Conservation (phyloP, 805 yeast species). For the Hanseniaspora hatyaiensis region DNA sequence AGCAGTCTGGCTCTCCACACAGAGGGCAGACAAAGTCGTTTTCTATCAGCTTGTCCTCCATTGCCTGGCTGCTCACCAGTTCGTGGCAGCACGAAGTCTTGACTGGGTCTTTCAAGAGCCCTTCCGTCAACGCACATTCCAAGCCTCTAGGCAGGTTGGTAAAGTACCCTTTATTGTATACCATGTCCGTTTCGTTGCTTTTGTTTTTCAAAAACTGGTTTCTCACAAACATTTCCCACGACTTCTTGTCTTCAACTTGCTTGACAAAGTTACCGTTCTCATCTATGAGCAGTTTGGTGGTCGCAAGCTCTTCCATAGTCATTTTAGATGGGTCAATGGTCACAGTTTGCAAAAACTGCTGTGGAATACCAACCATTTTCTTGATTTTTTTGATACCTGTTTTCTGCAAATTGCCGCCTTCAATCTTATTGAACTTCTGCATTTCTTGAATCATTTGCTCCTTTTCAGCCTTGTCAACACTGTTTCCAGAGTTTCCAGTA, state of each 20-base stretch:
- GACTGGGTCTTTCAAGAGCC: constrained; percentile 59
- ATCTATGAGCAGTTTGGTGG: constrained; percentile 62
- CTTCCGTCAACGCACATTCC: constrained; percentile 59
- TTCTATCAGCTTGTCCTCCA: constrained; percentile 59
- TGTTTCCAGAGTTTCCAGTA: constrained; percentile 49
- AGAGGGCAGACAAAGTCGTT: constrained; percentile 85
- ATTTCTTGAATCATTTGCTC: constrained; percentile 74
- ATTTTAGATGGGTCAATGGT: constrained; percentile 39
- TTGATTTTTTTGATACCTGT: constrained; percentile 50
- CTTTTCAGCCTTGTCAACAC: constrained; percentile 12
- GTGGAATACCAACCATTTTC: constrained; percentile 95
- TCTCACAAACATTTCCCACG: constrained; percentile 81
- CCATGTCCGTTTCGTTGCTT: constrained; percentile 33
- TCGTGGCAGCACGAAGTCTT: constrained; percentile 61
- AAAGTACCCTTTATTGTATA: constrained; percentile 37
- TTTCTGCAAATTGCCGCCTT: constrained; percentile 14
- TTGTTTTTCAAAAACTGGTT: constrained; percentile 33
- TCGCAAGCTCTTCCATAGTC: constrained; percentile 52
- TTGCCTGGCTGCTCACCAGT: constrained; percentile 46
- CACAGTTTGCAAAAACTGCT: constrained; percentile 74
- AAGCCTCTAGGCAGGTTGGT: constrained; percentile 43
- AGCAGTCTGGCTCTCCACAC: constrained; percentile 62
- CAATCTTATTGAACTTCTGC: constrained; percentile 15
- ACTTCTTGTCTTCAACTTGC: constrained; percentile 84
- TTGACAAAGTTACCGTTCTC: constrained; percentile 93